Percentiles rank a stretch among this genome's conserved stretches.
Conservation (phyloP, 1,284 basidiomycete species). For the Naganishia albida region DNA sequence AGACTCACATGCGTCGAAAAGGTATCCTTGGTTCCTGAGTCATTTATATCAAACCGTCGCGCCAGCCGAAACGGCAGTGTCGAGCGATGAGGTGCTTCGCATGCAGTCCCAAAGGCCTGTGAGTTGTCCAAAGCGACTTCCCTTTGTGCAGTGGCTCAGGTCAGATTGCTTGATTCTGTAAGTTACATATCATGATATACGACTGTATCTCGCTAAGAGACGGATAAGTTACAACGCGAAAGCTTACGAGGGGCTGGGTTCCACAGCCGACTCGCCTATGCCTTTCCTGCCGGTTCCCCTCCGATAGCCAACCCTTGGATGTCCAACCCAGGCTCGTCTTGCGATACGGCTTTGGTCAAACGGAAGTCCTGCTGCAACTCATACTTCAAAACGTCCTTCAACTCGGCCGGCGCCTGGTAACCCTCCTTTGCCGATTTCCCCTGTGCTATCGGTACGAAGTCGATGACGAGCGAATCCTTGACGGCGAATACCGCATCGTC, state of each 20-base stretch:
- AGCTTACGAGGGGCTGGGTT: not conserved
- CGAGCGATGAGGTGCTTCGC: not conserved
- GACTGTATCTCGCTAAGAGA: too few species aligned
- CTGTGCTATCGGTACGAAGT: slow-evolving; percentile 37
- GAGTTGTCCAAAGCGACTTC: not conserved
- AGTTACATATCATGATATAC: too few species aligned
- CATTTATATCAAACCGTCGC: too few species aligned
- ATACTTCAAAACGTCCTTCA: slow-evolving; percentile 34
- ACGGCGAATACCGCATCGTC: slow-evolving; percentile 55
- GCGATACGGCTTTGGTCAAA: slow-evolving; percentile 26
- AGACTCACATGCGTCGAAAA: not conserved
- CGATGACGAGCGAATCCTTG: slow-evolving; percentile 43
- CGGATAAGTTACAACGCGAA: not conserved
- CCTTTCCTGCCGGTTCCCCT: not conserved
- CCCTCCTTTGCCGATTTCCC: slow-evolving; percentile 24
- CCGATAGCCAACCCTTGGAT: slow-evolving; percentile 23
- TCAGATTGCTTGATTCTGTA: too few species aligned
- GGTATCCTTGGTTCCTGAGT: too few species aligned
- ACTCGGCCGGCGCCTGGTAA: slow-evolving; percentile 25
- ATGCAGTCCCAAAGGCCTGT: not conserved
- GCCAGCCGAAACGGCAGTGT: not conserved
- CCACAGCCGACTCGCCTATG: not conserved
- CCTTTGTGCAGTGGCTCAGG: not conserved
- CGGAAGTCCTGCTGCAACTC: slow-evolving; percentile 40
- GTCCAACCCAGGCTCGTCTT: slow-evolving; percentile 16